phyloP scores from a whole-genome alignment of 257 asterid genomes.

The Thymus mandschuricus region DNA sequence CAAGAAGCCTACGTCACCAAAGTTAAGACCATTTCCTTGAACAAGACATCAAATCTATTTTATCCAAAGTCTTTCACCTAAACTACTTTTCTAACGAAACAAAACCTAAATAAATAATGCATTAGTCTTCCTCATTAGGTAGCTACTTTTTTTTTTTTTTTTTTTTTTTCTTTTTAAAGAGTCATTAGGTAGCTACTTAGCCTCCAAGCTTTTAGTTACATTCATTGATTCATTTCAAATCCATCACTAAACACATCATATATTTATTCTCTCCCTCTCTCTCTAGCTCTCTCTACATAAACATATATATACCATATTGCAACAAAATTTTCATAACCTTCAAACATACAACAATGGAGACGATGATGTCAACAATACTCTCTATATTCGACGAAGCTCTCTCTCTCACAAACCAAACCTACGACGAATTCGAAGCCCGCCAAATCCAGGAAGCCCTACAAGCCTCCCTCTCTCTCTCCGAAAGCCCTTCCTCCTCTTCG shows the following conservation, averaged over 20 bases:
- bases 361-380: constrained; percentile 13
- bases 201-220: not conserved
- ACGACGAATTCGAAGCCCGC: constrained; percentile 27
- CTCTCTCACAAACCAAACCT: not conserved
- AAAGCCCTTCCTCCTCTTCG: not conserved
- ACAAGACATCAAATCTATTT: not conserved
- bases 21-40: not conserved
- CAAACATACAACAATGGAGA: constrained; percentile 23
- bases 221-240: too few relatives aligned
- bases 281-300: too few relatives aligned
- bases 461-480: constrained; percentile 12
- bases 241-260: not conserved
- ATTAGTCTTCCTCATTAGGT: not conserved
- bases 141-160: too few relatives aligned
- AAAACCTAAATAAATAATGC: not conserved
- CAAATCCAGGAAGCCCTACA: constrained; percentile 39
- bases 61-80: not conserved
- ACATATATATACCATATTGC: too few relatives aligned
- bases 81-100: not conserved
- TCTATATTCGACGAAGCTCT: constrained; percentile 20
- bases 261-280: too few relatives aligned
- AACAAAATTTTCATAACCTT: not conserved
- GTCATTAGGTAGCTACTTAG: not conserved
- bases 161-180: too few relatives aligned
- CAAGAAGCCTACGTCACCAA: not conserved